Conservation (phyloP, 768 basidiomycete genomes). For the Suillus subalutaceus region DNA sequence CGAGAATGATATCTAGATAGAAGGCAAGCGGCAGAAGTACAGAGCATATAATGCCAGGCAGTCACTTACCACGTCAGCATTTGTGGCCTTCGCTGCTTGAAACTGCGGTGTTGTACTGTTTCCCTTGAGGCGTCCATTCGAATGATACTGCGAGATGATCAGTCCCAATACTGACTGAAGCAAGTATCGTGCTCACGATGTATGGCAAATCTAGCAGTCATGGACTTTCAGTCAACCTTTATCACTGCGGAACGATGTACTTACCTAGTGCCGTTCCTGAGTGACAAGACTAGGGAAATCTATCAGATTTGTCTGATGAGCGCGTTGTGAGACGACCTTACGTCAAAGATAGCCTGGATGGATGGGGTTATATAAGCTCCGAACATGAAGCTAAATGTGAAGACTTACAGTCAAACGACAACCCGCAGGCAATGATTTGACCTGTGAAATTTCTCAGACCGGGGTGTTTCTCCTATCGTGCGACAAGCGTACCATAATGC, state of each 20-base stretch:
- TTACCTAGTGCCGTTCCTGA: conserved; percentile 51
- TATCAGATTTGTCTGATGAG: conserved; percentile 3
- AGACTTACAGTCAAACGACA: conserved; percentile 61
- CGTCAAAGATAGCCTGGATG: conserved; percentile 49
- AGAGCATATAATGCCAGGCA: neutral
- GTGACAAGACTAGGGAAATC: conserved; percentile 43
- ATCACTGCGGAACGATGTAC: neutral
- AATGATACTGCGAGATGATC: conserved; percentile 49
- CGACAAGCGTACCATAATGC: conserved; percentile 39
- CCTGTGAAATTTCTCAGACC: conserved; percentile 25
- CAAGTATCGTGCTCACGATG: conserved; percentile 22
- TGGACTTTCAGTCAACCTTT: neutral
- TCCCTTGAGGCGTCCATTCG: conserved; percentile 56
- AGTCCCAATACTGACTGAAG: neutral
- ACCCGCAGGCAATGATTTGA: conserved; percentile 60
- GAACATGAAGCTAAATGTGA: neutral
- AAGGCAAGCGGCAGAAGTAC: neutral
- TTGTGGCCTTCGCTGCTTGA: conserved; percentile 45
- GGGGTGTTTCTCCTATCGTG: neutral
- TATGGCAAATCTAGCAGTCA: conserved; percentile 27
- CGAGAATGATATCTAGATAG: conserved; percentile 64
- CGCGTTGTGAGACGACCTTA: conserved; percentile 27
- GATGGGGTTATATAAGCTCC: neutral
- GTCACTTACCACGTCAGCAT: conserved; percentile 69
- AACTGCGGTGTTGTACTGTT: conserved; percentile 39